Base-by-base conservation (phyloP, 257 asterid genomes). In the Salvia hispanica region DNA sequence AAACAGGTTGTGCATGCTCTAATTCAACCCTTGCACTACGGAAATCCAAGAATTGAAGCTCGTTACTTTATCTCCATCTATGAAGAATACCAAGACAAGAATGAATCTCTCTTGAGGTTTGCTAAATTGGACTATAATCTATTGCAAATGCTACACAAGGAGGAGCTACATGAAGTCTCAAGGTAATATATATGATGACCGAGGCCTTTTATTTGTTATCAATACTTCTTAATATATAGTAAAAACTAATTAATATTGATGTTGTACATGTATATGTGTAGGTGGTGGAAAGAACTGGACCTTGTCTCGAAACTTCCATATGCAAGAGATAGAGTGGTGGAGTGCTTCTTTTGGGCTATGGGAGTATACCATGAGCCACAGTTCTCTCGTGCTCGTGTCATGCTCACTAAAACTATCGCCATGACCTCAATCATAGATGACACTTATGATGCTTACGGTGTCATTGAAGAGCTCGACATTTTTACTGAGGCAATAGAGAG, bases 101-200 rank as follows among this genome's bases (percentile, higher is more conserved):
- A 50, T 50, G 56, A 50, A 7, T 50, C 12, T 21, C 55, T 75
- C 0, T 10, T 69, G 7, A 62, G 56, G 74, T 37, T 69, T 16
- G 79, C 79, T 3, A 75, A 75, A 47, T 39, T 75, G 54, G 79
- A 75, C 67, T 75, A n/a, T 13, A 75, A 69, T 63, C 45, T 37
- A 2, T 3, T 75, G 55, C 79, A 69, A 11, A 62, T 40, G 36
- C n/a, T 60, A 7, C 70, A 74, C 33, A 74, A 7, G 6, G n/a
- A 74, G 36, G 74, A 74, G 18, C 71, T 74, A 7, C 10, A 5
- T 13, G 42, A 70, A 33, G 25, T 70, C 9, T 58, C 68, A 0
- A 70, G 74, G 74, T 70, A 59, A 13, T 16, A 46, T 46, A 25
- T 46, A 13, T 45, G 1, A 46, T 3, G 5, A 45, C 7, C 0